phyloP scores from a whole-genome alignment of 768 basidiomycete genomes.

The Strobilomyces dryophilus region DNA sequence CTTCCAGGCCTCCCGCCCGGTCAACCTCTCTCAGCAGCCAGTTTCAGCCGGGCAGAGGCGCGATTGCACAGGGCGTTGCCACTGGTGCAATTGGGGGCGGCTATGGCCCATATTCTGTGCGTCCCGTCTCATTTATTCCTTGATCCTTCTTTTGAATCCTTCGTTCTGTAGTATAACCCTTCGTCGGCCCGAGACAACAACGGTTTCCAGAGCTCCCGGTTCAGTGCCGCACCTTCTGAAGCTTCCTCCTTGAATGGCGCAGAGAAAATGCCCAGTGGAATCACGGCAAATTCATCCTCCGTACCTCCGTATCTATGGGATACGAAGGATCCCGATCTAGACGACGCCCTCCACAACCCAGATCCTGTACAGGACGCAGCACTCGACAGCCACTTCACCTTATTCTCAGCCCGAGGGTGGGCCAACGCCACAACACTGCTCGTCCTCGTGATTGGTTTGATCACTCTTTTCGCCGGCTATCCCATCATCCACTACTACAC shows the following conservation, averaged over 20 bases:
- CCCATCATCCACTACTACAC: constrained; percentile 68
- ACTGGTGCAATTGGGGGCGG: constrained; percentile 72
- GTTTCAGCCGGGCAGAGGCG: constrained; percentile 40
- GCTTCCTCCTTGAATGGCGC: constrained; percentile 35
- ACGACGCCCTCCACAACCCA: constrained; percentile 88
- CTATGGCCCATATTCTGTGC: constrained; percentile 86
- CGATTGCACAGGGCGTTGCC: constrained; percentile 75
- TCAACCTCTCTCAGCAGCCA: constrained; percentile 27
- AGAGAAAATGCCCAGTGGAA: constrained; percentile 31
- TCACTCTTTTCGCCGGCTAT: constrained; percentile 84
- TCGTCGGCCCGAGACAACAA: constrained; percentile 35
- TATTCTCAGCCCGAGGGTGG: constrained; percentile 84
- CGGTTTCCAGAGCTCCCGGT: constrained; percentile 49
- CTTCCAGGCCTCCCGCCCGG: constrained; percentile 23
- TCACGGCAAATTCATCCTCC: constrained; percentile 48
- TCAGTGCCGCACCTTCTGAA: constrained; percentile 53
- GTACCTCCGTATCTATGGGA: constrained; percentile 77
- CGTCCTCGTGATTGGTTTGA: constrained; percentile 59
- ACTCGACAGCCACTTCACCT: constrained; percentile 55
- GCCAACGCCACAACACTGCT: constrained; percentile 72
- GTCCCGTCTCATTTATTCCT: constrained; percentile 22
- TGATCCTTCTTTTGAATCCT: constrained; percentile 1
- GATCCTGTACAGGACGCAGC: constrained; percentile 69
- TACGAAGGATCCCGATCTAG: constrained; percentile 75
- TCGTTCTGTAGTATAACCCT: constrained; percentile 51